Conservation (phyloP, 768 basidiomycete species). For the Amanita pseudoporphyria region DNA sequence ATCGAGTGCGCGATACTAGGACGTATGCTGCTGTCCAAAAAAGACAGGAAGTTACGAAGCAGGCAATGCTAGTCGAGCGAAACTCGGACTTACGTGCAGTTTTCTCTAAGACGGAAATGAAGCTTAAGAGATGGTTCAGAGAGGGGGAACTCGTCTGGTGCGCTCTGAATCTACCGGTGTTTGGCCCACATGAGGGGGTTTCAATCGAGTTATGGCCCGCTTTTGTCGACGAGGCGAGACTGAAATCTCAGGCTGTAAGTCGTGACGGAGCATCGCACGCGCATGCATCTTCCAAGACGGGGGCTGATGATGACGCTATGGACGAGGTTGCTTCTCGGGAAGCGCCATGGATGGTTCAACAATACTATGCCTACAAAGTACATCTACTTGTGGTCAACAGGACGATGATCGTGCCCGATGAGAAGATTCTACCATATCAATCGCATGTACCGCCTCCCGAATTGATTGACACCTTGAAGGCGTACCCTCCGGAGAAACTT, state of each 20-base stretch:
- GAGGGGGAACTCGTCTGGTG: constrained; percentile 69
- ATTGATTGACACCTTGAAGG: constrained; percentile 40
- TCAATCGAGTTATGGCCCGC: constrained; percentile 70
- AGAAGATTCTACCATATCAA: constrained; percentile 65
- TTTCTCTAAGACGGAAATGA: constrained; percentile 31
- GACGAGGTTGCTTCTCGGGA: constrained; percentile 14
- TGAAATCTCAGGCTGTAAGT: constrained; percentile 36
- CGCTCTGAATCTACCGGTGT: constrained; percentile 41
- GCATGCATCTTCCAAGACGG: constrained; percentile 6
- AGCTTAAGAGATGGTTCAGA: constrained; percentile 52
- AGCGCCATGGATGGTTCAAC: constrained; percentile 47
- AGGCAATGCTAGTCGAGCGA: constrained; percentile 50
- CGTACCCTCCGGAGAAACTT: constrained; percentile 31
- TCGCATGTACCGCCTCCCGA: constrained; percentile 47
- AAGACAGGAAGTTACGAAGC: constrained; percentile 26
- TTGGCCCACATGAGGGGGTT: constrained; percentile 25
- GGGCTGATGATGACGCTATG: constrained; percentile 14
- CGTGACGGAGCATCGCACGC: constrained; percentile 10
- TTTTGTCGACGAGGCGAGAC: constrained; percentile 45
- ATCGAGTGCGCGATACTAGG: constrained; percentile 6
- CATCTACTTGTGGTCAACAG: constrained; percentile 53
- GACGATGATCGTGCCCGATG: constrained; percentile 39
- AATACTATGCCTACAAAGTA: constrained; percentile 57
- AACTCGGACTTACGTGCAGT: constrained; percentile 56
- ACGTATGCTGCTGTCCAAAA: constrained; percentile 11